phyloP scores from a whole-genome alignment of 306 rosid species.

The Prunus salicina region DNA sequence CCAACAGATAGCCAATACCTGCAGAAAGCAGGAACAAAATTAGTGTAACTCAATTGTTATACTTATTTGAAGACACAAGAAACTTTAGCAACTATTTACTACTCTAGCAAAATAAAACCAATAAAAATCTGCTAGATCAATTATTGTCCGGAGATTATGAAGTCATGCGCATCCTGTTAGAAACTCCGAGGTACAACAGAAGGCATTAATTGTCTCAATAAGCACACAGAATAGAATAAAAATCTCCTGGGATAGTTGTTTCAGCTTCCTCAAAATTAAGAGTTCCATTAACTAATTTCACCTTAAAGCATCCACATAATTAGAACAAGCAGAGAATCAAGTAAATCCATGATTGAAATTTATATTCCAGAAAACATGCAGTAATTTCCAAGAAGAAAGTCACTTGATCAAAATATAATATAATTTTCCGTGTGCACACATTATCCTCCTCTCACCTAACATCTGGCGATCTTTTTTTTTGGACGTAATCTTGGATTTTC shows the following conservation, averaged over 20 bases:
- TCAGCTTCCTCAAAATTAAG: background rate
- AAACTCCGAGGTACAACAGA: background rate
- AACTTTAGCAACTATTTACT: background rate
- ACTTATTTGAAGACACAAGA: background rate
- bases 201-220: background rate
- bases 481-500: no score
- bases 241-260: background rate
- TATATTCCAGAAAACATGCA: background rate
- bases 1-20: constrained; percentile 99
- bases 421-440: background rate
- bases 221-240: background rate
- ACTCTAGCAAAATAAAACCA: background rate
- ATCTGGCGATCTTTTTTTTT: background rate
- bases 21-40: constrained; percentile 9
- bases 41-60: background rate
- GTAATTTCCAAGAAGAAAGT: background rate
- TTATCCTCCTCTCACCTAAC: background rate
- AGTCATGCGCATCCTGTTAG: background rate
- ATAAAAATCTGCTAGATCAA: background rate
- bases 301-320: background rate
- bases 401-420: background rate
- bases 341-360: background rate
- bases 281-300: background rate
- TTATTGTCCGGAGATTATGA: background rate
- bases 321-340: background rate